Base-by-base conservation (phyloP, 129 eudicot species). In the Tagetes patula region DNA sequence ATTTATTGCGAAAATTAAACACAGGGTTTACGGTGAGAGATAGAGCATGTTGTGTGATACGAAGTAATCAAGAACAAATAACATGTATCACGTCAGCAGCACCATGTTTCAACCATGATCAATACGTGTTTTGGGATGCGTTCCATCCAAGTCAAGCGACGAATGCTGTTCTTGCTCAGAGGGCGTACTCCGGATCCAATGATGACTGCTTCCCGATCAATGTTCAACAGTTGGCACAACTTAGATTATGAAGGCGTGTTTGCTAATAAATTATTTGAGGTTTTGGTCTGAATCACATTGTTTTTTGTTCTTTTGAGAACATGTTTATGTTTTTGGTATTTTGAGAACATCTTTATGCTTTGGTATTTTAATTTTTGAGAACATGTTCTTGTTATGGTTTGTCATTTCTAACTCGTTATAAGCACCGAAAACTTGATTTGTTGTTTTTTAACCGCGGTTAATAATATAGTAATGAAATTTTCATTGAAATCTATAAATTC, bases 41-140 rank as follows among this genome's bases (percentile, higher is more conserved):
- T 59, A 69, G 81, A 52, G 89, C 87, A 6, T 90, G 99, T 58
- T 95, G 97, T 64, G 96, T 94, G 59, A 34, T 82, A n/a, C 96
- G 96, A 73, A 80, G 85, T 75, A 84, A 83, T 58, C 96, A 82
- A 50, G 98, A 90, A 39, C 92, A 88, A 72, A 80, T 95, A 41
- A 88, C 97, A 5, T 95, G 99, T 58, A 70, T 90, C 48, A 91
- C 96, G 1, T 61, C 74, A 34, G 40, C 61, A 61, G 3, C 85
- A 30, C 97, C 99, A 27, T 95, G 97, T 47, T 38, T 54, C 10
- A 82, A 90, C 42, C 84, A 91, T 53, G 85, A 83, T 46, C 80
- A 88, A 63, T 88, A 81, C 62, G 84, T 95, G 45, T 95, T 95
- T 66, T 95, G 99, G 99, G 99, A 95, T 87, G 97, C 96, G n/a